Conservation (phyloP, 1,284 basidiomycete genomes). For the Rhizopogon hawkerae region DNA sequence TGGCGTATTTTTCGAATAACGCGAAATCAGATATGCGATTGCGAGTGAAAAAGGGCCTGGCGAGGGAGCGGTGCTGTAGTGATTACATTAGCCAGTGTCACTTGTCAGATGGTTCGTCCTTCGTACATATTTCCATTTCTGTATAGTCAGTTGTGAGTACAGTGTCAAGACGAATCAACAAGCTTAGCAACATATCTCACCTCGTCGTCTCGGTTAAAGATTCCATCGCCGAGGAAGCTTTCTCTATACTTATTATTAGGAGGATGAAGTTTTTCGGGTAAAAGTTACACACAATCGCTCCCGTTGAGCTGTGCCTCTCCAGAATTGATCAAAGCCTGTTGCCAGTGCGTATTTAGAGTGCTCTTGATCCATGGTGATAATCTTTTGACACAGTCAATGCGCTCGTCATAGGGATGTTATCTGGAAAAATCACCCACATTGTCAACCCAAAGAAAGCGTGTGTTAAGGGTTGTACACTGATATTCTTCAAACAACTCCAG, state of each 20-base stretch:
- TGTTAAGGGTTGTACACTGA: conserved; percentile 58
- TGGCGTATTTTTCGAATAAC: conserved; percentile 50
- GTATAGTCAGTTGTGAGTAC: conserved; percentile 7
- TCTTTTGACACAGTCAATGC: conserved; percentile 28
- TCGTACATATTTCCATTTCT: conserved; percentile 48
- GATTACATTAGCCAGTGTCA: not conserved
- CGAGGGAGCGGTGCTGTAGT: conserved; percentile 52
- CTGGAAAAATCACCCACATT: conserved; percentile 35
- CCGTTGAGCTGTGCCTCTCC: conserved; percentile 52
- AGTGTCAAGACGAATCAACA: conserved; percentile 3
- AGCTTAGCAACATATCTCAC: conserved; percentile 28
- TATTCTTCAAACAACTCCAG: conserved; percentile 60
- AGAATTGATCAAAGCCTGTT: conserved; percentile 59
- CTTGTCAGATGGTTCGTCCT: not conserved
- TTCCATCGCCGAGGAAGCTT: conserved; percentile 58
- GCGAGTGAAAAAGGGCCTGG: conserved; percentile 65
- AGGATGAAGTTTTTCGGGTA: not conserved
- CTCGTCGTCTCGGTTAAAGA: conserved; percentile 68
- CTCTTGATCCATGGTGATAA: conserved; percentile 65
- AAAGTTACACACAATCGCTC: conserved; percentile 46
- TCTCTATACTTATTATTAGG: conserved; percentile 36
- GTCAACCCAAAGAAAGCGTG: conserved; percentile 57
- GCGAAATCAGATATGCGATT: conserved; percentile 65
- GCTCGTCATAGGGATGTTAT: not conserved
- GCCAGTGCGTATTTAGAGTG: conserved; percentile 58